phyloP scores from a whole-genome alignment of 2,329 filamentous ascomycete species.

The Xylaria sp. region DNA sequence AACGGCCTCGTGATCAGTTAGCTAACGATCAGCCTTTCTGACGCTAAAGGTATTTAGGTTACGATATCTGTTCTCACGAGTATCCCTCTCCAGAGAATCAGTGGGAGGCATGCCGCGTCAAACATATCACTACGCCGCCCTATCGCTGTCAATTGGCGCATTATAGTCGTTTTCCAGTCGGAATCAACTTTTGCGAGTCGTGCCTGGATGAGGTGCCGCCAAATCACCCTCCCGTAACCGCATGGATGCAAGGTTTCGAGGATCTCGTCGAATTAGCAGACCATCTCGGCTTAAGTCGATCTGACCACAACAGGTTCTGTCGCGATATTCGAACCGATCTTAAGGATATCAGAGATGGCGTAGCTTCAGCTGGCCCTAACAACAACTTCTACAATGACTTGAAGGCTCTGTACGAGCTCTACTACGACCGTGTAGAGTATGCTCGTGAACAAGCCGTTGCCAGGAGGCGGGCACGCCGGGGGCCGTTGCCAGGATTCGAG shows the following conservation, averaged over 20 bases:
- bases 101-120: background rate
- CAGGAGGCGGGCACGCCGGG: background rate
- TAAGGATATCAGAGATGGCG: background rate
- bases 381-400: conserved; percentile 22
- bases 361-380: background rate
- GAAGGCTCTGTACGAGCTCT: background rate
- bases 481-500: background rate
- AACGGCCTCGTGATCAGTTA: background rate
- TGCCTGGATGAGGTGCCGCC: conserved; percentile 16
- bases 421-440: background rate
- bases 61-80: conserved; percentile 13
- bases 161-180: conserved; percentile 1
- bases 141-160: conserved; percentile 2
- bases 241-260: conserved; percentile 1
- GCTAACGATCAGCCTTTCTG: conserved; percentile 1
- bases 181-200: conserved; percentile 4
- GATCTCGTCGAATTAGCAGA: background rate
- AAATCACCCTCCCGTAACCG: conserved; percentile 4
- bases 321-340: background rate
- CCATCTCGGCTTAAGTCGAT: background rate
- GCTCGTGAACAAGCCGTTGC: background rate
- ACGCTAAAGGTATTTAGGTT: conserved; percentile 14
- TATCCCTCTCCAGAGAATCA: background rate
- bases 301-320: background rate
- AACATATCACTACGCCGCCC: background rate